These are phyloP conservation scores for Boletales sp. DNA, from an alignment of 768 basidiomycete species.

Conservation along the genomic window DNA sequence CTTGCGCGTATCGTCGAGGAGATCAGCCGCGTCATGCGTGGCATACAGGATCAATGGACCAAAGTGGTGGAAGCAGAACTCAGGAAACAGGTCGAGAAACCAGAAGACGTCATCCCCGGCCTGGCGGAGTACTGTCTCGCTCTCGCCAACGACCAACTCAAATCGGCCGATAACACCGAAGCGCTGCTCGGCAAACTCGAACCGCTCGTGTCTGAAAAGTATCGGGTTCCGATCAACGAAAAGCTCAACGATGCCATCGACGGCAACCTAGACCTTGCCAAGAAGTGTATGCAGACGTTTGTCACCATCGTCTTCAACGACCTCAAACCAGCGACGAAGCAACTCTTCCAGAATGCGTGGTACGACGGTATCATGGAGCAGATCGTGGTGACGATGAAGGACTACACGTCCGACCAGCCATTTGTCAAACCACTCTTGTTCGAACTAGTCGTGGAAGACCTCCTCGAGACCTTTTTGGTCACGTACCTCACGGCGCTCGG, in stretches of 20 bases:
- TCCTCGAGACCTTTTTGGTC: slow-evolving; percentile 87
- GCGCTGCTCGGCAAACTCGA: slow-evolving; percentile 81
- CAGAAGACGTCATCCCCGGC: slow-evolving; percentile 83
- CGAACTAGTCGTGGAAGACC: slow-evolving; percentile 88
- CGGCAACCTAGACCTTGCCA: slow-evolving; percentile 96
- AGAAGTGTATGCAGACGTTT: slow-evolving; percentile 92
- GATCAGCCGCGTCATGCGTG: slow-evolving; percentile 83
- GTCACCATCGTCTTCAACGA: slow-evolving; percentile 96
- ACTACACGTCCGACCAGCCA: slow-evolving; percentile 92
- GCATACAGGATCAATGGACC: slow-evolving; percentile 85
- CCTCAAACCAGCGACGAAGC: slow-evolving; percentile 80
- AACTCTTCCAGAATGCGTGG: slow-evolving; percentile 81
- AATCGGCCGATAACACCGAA: slow-evolving; percentile 92
- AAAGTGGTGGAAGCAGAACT: slow-evolving; percentile 78
- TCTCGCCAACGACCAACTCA: slow-evolving; percentile 96
- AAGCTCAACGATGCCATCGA: slow-evolving; percentile 95
- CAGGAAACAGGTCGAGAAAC: slow-evolving; percentile 84
- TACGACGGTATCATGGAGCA: slow-evolving; percentile 87
- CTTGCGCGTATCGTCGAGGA: slow-evolving; percentile 89
- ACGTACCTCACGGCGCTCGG: slow-evolving; percentile 85
- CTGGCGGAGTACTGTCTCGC: slow-evolving; percentile 96
- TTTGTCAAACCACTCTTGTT: slow-evolving; percentile 89
- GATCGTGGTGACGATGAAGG: slow-evolving; percentile 91
- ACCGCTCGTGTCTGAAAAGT: slow-evolving; percentile 90
- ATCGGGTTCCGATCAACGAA: slow-evolving; percentile 76